Conservation (phyloP, 495 filamentous ascomycete genomes). For the Baudoinia panamericana region DNA sequence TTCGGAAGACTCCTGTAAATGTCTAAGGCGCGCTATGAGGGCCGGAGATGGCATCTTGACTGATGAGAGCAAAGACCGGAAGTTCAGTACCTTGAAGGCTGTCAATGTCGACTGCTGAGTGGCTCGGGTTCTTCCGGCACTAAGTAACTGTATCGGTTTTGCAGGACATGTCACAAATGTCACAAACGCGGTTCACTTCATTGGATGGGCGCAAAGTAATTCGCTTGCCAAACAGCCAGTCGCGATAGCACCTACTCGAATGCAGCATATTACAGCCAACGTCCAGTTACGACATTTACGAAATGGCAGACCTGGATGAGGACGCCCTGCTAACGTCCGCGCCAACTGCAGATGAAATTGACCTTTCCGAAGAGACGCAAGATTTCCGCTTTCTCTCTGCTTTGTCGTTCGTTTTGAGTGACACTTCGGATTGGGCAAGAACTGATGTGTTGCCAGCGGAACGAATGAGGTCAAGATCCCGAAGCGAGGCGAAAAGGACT, state of each 20-base stretch:
- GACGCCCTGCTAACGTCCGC: conserved; percentile 20
- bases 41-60: no score
- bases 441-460: conserved; percentile 26
- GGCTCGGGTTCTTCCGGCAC: no score
- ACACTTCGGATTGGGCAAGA: neutral
- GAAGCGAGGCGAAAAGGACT: conserved; percentile 86
- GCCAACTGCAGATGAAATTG: conserved; percentile 37
- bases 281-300: neutral
- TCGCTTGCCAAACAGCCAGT: neutral
- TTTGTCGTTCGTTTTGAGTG: conserved; percentile 36
- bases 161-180: no score
- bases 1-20: no score
- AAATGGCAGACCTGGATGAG: conserved; percentile 35
- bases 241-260: neutral
- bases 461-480: conserved; percentile 38
- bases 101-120: no score
- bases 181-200: no score
- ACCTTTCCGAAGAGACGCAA: conserved; percentile 69
- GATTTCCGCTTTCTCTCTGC: conserved; percentile 69
- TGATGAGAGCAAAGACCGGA: no score
- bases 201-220: no score
- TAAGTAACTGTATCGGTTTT: no score
- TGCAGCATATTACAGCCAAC: neutral
- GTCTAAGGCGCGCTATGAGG: no score
- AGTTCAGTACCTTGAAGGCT: no score